Percentiles rank a stretch among this genome's conserved stretches.
Conservation (phyloP, 225 moss, liverwort and hornwort species). For the Climacium dendroides region DNA sequence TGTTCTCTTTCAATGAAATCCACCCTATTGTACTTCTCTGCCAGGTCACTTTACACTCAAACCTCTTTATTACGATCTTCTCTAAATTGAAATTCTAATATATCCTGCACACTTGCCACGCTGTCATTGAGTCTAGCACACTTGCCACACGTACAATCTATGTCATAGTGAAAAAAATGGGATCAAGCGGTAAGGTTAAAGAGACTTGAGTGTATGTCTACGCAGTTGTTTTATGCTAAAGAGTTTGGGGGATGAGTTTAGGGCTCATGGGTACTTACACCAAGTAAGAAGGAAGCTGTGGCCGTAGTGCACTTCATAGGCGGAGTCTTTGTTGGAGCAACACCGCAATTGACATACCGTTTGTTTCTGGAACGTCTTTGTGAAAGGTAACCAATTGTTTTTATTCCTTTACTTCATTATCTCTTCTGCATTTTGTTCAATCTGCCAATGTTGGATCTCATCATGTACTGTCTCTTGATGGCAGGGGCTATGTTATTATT, state of each 20-base stretch:
- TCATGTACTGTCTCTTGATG: background rate
- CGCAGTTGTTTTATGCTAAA: background rate
- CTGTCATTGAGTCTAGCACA: too few species aligned
- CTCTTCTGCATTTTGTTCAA: background rate
- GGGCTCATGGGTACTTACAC: slow-evolving; percentile 76
- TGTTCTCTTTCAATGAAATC: background rate
- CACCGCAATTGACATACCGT: slow-evolving; percentile 83
- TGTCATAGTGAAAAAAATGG: background rate
- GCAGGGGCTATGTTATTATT: slow-evolving; percentile 66
- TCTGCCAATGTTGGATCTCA: background rate
- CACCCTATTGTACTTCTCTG: background rate
- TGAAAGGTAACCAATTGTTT: slow-evolving; percentile 32
- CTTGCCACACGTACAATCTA: background rate
- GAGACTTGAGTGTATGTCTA: background rate
- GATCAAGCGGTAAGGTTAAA: background rate
- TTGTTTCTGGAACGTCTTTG: slow-evolving; percentile 74
- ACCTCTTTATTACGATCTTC: background rate
- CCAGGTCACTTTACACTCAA: background rate
- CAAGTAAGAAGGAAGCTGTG: slow-evolving; percentile 31
- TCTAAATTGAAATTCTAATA: background rate
- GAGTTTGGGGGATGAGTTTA: slow-evolving; percentile 6
- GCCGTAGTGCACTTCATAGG: slow-evolving; percentile 83
- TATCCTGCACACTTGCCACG: background rate
- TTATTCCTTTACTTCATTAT: background rate
- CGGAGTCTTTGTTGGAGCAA: slow-evolving; percentile 86